A percentile compares a stretch with the other conserved stretches of the same genome.
Conservation (phyloP, 345 rosid species). For the Lepidium aucheri region DNA sequence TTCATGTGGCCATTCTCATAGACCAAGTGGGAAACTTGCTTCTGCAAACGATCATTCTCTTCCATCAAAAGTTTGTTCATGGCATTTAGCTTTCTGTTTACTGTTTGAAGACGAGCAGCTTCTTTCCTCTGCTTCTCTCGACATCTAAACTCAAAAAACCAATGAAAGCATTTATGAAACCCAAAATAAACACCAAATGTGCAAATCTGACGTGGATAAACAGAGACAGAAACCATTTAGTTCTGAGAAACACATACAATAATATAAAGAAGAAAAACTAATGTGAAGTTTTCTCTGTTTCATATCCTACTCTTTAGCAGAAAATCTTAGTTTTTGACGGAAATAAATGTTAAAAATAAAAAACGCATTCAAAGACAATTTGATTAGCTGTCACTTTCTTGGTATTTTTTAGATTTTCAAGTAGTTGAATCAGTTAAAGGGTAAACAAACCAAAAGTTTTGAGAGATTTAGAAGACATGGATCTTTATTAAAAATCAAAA, state of each 20-base stretch:
- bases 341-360: slow-evolving; percentile 3
- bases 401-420: neutral
- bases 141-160: slow-evolving; percentile 39
- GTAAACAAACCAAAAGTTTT: neutral
- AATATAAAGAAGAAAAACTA: neutral
- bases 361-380: slow-evolving; percentile 24
- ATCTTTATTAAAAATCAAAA: slow-evolving; percentile 10
- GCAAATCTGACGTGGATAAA: neutral
- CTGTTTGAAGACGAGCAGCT: slow-evolving; percentile 83
- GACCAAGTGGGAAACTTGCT: slow-evolving; percentile 94
- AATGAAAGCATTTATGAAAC: neutral
- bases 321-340: neutral
- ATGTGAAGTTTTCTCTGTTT: neutral
- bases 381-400: slow-evolving; percentile 23
- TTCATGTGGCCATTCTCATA: slow-evolving; percentile 89
- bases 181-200: neutral
- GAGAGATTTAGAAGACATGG: neutral
- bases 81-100: slow-evolving; percentile 79
- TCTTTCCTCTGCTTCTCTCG: slow-evolving; percentile 98
- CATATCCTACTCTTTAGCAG: neutral
- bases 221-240: slow-evolving; percentile 2
- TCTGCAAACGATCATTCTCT: slow-evolving; percentile 96
- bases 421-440: neutral
- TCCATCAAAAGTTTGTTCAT: slow-evolving; percentile 98
- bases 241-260: slow-evolving; percentile 2